phyloP scores from a whole-genome alignment of 495 filamentous ascomycete species.

The Penicillium ochrochloron region DNA sequence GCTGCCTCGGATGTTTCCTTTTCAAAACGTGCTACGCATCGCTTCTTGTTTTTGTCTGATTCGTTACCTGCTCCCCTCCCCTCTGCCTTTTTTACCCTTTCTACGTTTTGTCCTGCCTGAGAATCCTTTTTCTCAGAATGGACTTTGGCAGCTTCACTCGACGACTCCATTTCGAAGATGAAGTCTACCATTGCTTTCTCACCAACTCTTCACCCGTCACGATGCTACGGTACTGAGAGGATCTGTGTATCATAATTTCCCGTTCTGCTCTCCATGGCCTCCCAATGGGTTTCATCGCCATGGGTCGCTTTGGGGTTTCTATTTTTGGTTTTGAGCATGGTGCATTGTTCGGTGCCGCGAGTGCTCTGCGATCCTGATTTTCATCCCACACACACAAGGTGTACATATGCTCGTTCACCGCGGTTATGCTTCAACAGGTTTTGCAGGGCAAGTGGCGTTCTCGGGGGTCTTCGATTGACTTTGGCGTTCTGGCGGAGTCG shows the following conservation, averaged over 20 bases:
- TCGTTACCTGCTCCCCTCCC: not conserved
- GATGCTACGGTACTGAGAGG: conserved; percentile 32
- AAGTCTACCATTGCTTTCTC: conserved; percentile 9
- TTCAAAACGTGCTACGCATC: not conserved
- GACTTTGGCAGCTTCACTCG: conserved; percentile 9
- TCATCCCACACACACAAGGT: conserved; percentile 13
- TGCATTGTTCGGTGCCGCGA: conserved; percentile 32
- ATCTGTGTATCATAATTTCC: conserved; percentile 42
- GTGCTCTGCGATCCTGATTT: conserved; percentile 19
- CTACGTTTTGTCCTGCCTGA: not conserved
- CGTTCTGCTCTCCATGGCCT: conserved; percentile 18
- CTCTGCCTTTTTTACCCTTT: not conserved
- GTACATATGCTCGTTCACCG: conserved; percentile 26
- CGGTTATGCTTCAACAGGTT: conserved; percentile 20
- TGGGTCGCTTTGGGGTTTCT: conserved; percentile 17
- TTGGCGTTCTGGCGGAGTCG: conserved; percentile 29
- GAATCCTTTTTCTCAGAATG: not conserved
- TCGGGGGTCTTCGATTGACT: conserved; percentile 21
- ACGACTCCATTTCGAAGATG: not conserved
- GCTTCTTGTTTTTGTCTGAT: conserved; percentile 6
- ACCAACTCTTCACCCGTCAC: conserved; percentile 23
- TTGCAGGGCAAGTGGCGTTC: conserved; percentile 31
- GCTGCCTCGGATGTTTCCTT: not conserved
- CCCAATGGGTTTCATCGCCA: conserved; percentile 16
- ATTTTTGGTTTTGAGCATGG: conserved; percentile 21